Conservation (phyloP, 2,329 filamentous ascomycete species). For the Macrophomina phaseolina region DNA sequence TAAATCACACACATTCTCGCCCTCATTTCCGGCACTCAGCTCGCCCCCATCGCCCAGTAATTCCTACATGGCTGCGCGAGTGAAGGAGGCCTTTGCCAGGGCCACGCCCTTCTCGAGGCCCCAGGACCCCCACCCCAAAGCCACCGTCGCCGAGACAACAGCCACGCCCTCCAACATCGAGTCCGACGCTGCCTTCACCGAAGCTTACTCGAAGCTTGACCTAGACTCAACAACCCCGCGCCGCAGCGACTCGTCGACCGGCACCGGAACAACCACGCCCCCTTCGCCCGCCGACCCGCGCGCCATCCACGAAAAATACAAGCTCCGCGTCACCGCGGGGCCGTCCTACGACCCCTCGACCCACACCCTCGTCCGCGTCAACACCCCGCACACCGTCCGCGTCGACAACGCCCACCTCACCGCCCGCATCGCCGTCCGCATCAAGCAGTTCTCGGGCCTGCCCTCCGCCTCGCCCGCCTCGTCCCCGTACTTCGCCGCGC, state of each 20-base stretch:
- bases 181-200: constrained; percentile 3
- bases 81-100: constrained; percentile 17
- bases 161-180: constrained; percentile 6
- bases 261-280: background rate
- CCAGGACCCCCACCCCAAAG: constrained; percentile 6
- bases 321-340: constrained; percentile 45
- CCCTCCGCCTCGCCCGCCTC: constrained; percentile 38
- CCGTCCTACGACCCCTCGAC: constrained; percentile 40
- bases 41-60: background rate
- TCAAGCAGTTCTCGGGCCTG: constrained; percentile 39
- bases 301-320: constrained; percentile 37
- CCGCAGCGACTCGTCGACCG: background rate
- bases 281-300: background rate
- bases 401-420: constrained; percentile 40
- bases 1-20: background rate
- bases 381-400: constrained; percentile 34
- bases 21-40: background rate
- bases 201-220: constrained; percentile 23
- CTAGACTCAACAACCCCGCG: background rate
- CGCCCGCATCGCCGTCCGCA: constrained; percentile 41
- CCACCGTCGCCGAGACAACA: background rate
- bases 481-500: constrained; percentile 41
- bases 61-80: constrained; percentile 11
- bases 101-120: constrained; percentile 2
- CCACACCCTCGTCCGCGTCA: constrained; percentile 42